These are phyloP conservation scores for Fonsecaea erecta DNA, from an alignment of 2,329 filamentous ascomycete genomes.

Conservation along the genomic window DNA sequence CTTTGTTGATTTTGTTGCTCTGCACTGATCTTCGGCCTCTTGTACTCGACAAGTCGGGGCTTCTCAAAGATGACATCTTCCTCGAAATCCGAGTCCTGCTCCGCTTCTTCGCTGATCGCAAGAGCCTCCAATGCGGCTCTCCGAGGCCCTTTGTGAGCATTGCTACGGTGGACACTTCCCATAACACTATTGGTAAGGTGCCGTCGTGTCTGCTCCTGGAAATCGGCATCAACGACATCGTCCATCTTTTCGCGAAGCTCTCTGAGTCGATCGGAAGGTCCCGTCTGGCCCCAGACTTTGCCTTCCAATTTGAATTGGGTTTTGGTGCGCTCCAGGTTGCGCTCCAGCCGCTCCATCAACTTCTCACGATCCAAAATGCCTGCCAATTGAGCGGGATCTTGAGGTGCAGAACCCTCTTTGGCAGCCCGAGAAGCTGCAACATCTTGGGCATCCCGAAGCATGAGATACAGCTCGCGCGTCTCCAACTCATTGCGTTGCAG, in stretches of 20 bases:
- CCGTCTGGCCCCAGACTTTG: slow-evolving; percentile 83
- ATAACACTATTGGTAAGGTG: slow-evolving; percentile 75
- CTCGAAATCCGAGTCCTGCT: slow-evolving; percentile 61
- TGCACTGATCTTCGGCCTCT: slow-evolving; percentile 68
- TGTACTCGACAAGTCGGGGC: slow-evolving; percentile 77
- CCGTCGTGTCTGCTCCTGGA: slow-evolving; percentile 60
- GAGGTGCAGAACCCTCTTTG: slow-evolving; percentile 60
- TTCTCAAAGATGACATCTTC: slow-evolving; percentile 75
- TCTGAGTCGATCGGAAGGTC: slow-evolving; percentile 87
- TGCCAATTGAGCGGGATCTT: slow-evolving; percentile 78
- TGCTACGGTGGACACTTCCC: slow-evolving; percentile 69
- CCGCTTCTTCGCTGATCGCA: slow-evolving; percentile 48
- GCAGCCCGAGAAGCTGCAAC: slow-evolving; percentile 88
- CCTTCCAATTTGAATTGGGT: slow-evolving; percentile 97
- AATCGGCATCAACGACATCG: slow-evolving; percentile 59
- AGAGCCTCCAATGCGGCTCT: slow-evolving; percentile 45
- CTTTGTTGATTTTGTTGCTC: slow-evolving; percentile 69
- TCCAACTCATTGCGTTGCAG: slow-evolving; percentile 94
- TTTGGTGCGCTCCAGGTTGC: slow-evolving; percentile 94
- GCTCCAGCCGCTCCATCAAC: slow-evolving; percentile 91
- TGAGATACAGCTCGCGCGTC: slow-evolving; percentile 94
- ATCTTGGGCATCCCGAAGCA: slow-evolving; percentile 96
- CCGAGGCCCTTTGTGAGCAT: slow-evolving; percentile 43
- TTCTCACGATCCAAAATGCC: slow-evolving; percentile 91
- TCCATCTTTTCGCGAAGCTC: slow-evolving; percentile 97